A percentile compares a stretch with the other conserved stretches of the same genome.
phyloP scores from a whole-genome alignment of 2,329 filamentous ascomycete species.

The Xylariaceae sp. region DNA sequence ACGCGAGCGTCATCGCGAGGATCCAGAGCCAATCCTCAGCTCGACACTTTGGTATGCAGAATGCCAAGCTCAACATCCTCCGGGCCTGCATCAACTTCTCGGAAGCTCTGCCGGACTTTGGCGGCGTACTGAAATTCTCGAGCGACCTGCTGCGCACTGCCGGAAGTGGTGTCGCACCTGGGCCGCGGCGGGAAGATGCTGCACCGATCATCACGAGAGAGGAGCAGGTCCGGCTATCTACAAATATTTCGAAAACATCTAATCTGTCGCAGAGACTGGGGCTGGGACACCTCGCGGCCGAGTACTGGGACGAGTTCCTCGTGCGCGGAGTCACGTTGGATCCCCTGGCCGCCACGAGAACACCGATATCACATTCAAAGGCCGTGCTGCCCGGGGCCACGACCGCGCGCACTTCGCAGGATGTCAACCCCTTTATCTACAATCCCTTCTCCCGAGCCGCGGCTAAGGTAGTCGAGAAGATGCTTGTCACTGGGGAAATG shows the following conservation, averaged over 20 bases:
- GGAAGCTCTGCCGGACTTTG: conserved; percentile 86
- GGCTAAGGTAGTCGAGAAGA: conserved; percentile 53
- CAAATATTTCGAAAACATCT: conserved; percentile 79
- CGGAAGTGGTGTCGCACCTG: conserved; percentile 71
- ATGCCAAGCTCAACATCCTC: conserved; percentile 78
- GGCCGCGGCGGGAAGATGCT: conserved; percentile 58
- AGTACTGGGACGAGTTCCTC: conserved; percentile 97
- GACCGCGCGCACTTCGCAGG: conserved; percentile 46
- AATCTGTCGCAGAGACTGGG: conserved; percentile 70
- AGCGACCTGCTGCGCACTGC: conserved; percentile 76
- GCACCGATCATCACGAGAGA: conserved; percentile 66
- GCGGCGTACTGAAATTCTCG: conserved; percentile 82
- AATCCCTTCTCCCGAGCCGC: conserved; percentile 77
- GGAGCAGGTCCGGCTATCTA: conserved; percentile 76
- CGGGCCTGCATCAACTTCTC: conserved; percentile 88
- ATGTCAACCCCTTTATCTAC: conserved; percentile 83
- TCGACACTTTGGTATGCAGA: conserved; percentile 67
- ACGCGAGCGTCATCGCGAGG: conserved; percentile 45
- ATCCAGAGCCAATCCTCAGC: conserved; percentile 52
- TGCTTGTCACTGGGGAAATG: conserved; percentile 71
- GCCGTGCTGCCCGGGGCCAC: conserved; percentile 44
- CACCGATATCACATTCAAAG: conserved; percentile 58
- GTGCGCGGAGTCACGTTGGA: conserved; percentile 70
- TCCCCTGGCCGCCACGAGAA: conserved; percentile 48
- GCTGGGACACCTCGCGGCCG: conserved; percentile 60